These are phyloP conservation scores for Aspergillus nanangensis DNA, from an alignment of 495 filamentous ascomycete species.

Conservation along the genomic window DNA sequence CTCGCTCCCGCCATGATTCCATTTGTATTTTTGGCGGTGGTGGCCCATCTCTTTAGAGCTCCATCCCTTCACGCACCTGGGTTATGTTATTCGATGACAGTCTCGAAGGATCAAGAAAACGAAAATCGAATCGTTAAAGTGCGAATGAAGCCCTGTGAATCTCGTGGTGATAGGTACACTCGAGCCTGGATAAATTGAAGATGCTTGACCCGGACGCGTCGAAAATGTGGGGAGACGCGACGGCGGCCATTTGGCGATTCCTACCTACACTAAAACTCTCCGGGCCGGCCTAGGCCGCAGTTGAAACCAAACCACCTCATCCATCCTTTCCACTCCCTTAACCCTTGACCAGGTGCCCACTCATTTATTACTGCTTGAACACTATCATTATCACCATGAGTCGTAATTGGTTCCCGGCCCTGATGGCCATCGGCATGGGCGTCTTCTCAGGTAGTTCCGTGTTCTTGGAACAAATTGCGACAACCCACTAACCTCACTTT, in stretches of 20 bases:
- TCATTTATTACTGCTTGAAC: not conserved
- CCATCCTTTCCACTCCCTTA: not conserved
- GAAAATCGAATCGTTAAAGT: not conserved
- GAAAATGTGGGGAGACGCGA: constrained; percentile 31
- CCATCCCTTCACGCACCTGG: constrained; percentile 22
- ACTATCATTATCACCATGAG: constrained; percentile 30
- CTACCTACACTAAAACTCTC: too few relatives aligned
- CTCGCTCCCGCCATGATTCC: constrained; percentile 59
- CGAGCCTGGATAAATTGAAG: too few relatives aligned
- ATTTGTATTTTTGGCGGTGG: constrained; percentile 42
- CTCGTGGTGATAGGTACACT: too few relatives aligned
- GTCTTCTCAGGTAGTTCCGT: constrained; percentile 40
- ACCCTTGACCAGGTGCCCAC: too few relatives aligned
- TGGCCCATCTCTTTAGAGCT: constrained; percentile 37
- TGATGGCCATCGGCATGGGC: constrained; percentile 36
- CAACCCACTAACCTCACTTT: not conserved
- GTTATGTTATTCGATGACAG: too few relatives aligned
- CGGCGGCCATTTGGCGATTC: constrained; percentile 20
- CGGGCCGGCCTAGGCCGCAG: not conserved
- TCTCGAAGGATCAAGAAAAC: too few relatives aligned
- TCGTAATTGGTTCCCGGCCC: constrained; percentile 36
- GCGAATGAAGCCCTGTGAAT: not conserved
- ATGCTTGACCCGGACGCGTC: constrained; percentile 28
- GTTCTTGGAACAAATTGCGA: too few relatives aligned
- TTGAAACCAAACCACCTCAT: not conserved